phyloP scores from a whole-genome alignment of 768 basidiomycete species.

The Trametopsis cervina region DNA sequence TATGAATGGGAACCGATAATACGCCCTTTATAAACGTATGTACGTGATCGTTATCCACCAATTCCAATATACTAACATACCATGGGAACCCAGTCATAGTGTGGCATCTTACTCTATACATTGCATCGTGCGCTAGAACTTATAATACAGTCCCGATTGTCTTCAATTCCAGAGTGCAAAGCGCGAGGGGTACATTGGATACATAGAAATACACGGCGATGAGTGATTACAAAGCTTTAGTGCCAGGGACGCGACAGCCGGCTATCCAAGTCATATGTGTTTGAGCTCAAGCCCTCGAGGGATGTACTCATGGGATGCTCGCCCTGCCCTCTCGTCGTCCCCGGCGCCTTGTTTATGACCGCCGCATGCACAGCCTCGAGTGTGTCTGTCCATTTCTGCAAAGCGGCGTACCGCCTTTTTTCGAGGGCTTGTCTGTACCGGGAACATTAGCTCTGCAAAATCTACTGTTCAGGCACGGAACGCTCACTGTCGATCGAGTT shows the following conservation, averaged over 20 bases:
- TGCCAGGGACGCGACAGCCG: not conserved
- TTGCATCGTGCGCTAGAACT: too few relatives aligned
- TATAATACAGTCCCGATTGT: too few relatives aligned
- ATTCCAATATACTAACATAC: too few relatives aligned
- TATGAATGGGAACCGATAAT: slow-evolving; percentile 67
- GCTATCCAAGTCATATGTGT: slow-evolving; percentile 4
- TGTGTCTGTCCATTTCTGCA: slow-evolving; percentile 80
- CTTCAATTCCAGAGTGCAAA: too few relatives aligned
- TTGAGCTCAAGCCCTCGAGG: slow-evolving; percentile 4
- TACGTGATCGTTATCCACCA: not conserved
- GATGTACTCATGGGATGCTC: not conserved
- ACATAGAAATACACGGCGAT: slow-evolving; percentile 1
- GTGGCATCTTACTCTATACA: too few relatives aligned
- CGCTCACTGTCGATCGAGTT: slow-evolving; percentile 80
- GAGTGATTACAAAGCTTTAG: not conserved
- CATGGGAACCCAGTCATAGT: too few relatives aligned
- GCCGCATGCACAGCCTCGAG: slow-evolving; percentile 71
- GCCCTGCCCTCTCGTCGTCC: slow-evolving; percentile 16
- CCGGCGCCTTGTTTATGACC: slow-evolving; percentile 66
- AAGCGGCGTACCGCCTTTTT: slow-evolving; percentile 76
- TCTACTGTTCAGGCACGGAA: too few relatives aligned
- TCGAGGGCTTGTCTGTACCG: slow-evolving; percentile 71
- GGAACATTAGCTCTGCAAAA: not conserved
- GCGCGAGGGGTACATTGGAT: not conserved
- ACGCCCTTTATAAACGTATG: slow-evolving; percentile 1